phyloP scores from a whole-genome alignment of 805 yeast genomes.

The Saccharomycopsis babjevae region DNA sequence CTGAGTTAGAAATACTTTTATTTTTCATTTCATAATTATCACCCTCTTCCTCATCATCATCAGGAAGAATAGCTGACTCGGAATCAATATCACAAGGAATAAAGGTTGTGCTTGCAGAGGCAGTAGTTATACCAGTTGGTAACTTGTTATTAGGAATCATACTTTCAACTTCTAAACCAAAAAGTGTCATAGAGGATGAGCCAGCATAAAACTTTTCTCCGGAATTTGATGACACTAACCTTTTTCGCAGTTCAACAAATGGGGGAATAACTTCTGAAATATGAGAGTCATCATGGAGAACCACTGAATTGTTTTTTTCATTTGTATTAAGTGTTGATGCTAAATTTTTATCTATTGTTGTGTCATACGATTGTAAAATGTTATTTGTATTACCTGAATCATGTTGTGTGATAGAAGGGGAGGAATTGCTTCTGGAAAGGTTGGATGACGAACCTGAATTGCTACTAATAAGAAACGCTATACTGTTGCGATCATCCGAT shows the following conservation, averaged over 20 bases:
- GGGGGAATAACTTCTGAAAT: slow-evolving; percentile 52
- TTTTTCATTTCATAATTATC: background rate
- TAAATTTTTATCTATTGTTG: background rate
- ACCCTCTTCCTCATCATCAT: background rate
- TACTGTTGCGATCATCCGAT: background rate
- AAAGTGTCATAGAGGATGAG: slow-evolving; percentile 72
- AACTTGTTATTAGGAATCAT: slow-evolving; percentile 33
- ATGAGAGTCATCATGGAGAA: background rate
- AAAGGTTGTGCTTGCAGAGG: slow-evolving; percentile 3
- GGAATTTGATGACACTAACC: slow-evolving; percentile 61
- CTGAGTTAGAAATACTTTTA: background rate
- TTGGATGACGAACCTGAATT: background rate
- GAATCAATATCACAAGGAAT: background rate
- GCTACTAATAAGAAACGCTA: background rate
- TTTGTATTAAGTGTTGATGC: background rate
- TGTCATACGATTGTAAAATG: background rate
- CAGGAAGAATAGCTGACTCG: background rate
- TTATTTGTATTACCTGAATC: background rate
- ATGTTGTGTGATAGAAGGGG: background rate
- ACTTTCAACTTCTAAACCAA: slow-evolving; percentile 68
- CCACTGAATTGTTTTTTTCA: background rate
- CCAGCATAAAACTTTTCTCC: slow-evolving; percentile 74
- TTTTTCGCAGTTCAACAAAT: slow-evolving; percentile 59
- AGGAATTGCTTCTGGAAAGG: background rate
- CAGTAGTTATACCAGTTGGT: slow-evolving; percentile 17